Conservation (phyloP, 2,329 filamentous ascomycete species). For the Nemania sp. region DNA sequence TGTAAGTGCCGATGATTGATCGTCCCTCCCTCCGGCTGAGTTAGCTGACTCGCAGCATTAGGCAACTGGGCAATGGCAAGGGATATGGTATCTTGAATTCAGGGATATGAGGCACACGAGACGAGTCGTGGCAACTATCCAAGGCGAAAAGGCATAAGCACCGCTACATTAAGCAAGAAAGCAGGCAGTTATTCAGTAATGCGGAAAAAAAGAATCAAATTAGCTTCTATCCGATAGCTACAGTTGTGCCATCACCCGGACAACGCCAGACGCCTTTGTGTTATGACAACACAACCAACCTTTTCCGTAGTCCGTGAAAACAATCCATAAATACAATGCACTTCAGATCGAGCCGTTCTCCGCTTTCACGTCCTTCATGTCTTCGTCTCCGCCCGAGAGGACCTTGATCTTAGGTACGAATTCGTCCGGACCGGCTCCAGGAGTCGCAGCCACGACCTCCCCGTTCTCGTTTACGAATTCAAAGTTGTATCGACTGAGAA, state of each 20-base stretch:
- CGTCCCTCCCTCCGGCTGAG: not conserved
- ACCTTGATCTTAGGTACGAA: slow-evolving; percentile 67
- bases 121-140: slow-evolving; percentile 88
- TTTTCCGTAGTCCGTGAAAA: slow-evolving; percentile 1
- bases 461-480: slow-evolving; percentile 95
- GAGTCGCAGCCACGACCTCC: slow-evolving; percentile 82
- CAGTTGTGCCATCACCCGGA: slow-evolving; percentile 20
- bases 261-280: slow-evolving; percentile 26
- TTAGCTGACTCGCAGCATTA: slow-evolving; percentile 35
- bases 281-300: slow-evolving; percentile 13
- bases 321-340: not conserved
- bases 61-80: slow-evolving; percentile 74
- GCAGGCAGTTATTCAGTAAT: not conserved
- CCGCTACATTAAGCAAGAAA: not conserved
- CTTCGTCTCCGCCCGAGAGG: slow-evolving; percentile 63
- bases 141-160: slow-evolving; percentile 70
- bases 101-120: slow-evolving; percentile 74
- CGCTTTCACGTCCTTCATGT: slow-evolving; percentile 53
- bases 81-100: slow-evolving; percentile 96
- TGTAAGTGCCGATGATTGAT: slow-evolving; percentile 45
- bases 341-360: slow-evolving; percentile 31
- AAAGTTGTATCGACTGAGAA: slow-evolving; percentile 94
- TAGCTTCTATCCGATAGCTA: not conserved
- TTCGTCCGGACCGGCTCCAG: slow-evolving; percentile 67
- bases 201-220: slow-evolving; percentile 4